Conservation (phyloP, 2,329 filamentous ascomycete species). For the Thielaviopsis cerberus region DNA sequence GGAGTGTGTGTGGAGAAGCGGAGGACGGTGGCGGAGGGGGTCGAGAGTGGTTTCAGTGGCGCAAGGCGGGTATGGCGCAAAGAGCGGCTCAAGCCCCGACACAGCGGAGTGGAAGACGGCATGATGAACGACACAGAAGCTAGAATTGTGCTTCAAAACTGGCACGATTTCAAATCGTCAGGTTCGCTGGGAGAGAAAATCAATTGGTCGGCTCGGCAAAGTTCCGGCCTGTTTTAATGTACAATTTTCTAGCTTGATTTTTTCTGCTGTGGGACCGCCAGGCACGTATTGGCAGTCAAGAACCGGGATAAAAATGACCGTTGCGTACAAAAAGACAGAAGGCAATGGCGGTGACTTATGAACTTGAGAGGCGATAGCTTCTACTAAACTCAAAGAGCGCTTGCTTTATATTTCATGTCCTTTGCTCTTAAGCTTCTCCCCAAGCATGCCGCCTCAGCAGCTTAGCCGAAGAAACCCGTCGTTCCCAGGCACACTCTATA, state of each 20-base stretch:
- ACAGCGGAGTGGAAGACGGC: constrained; percentile 22
- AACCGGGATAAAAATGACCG: too few relatives aligned
- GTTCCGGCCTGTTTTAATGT: not conserved
- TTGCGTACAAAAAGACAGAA: too few relatives aligned
- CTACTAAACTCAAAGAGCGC: too few relatives aligned
- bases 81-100: constrained; percentile 23
- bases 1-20: not conserved
- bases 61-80: constrained; percentile 15
- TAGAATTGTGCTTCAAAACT: too few relatives aligned
- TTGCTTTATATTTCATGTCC: too few relatives aligned
- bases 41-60: constrained; percentile 9
- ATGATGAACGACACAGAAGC: constrained; percentile 15
- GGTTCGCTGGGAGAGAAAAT: too few relatives aligned
- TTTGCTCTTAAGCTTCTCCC: too few relatives aligned
- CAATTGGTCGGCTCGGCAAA: not conserved
- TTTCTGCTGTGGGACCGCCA: not conserved
- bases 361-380: too few relatives aligned
- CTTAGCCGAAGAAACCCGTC: not conserved
- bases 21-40: constrained; percentile 7
- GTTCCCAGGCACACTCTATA: not conserved
- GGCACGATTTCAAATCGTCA: too few relatives aligned
- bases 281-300: not conserved
- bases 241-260: not conserved
- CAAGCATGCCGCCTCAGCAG: too few relatives aligned
- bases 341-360: too few relatives aligned